Evolutionary conservation across 345 rosid genomes (phyloP), one percentile per base, ranked within the genome.

Genomic region (Eucalyptus dawsonii): DNA sequence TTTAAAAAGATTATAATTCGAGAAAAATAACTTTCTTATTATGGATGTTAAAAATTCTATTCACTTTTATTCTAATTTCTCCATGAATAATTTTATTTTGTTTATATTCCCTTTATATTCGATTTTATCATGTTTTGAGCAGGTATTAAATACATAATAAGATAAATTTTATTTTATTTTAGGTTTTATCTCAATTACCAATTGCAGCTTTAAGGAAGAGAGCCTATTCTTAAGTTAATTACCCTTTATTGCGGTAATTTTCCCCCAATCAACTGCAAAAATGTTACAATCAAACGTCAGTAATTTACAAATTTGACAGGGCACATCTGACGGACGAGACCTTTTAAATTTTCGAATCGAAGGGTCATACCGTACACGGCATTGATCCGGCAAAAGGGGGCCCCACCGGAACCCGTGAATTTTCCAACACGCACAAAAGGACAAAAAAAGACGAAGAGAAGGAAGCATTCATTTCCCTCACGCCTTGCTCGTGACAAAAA

Each of bases 71-170:
- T 0, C 2, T 1, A 53, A 1, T 53, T 53, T 8, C 2, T 3
- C 0, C 1, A 8, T 53, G 0, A 8, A 19, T 19, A 53, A 53
- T 53, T 53, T 51, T 51, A 16, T 51, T 3, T 51, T 50, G 3
- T 16, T 2, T 1, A 7, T 50, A 50, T 50, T 50, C 4, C 1
- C 0, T 6, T 2, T 50, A 51, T 7, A 51, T 51, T 3, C 1
- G 2, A 51, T 51, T 51, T 53, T 53, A 21, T 53, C 5, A 2
- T 19, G 0, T 21, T 1, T 21, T 53, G 25, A 21, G 11, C 2
- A 53, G 0, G 2, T 8, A 53, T 53, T 3, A 53, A 53, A 21
- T 53, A 24, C 0, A 53, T 4, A 4, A 21, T 53, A 8, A 53
- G 25, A 8, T 53, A 21, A 21, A 53, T 53, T 53, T 53, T 53